phyloP scores from a whole-genome alignment of 2,329 filamentous ascomycete species.

The Beauveria asiatica region DNA sequence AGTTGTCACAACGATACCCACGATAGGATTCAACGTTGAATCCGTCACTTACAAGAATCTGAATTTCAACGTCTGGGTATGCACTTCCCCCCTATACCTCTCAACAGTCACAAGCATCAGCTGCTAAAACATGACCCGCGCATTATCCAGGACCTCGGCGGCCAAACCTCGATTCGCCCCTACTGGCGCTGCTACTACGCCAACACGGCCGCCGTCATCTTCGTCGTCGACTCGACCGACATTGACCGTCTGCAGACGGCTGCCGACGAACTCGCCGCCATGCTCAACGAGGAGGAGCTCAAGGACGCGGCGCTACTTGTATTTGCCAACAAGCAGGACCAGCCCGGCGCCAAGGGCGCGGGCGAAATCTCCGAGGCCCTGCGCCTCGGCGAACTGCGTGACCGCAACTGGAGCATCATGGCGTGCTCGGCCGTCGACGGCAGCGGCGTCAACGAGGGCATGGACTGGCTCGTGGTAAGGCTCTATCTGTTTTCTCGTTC shows the following conservation, averaged over 20 bases:
- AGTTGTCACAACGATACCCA: conserved; percentile 97
- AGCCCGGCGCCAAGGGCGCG: conserved; percentile 91
- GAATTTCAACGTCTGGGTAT: conserved; percentile 97
- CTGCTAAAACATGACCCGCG: no score
- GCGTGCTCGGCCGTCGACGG: conserved; percentile 95
- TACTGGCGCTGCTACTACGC: conserved; percentile 99
- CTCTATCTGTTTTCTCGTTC: background rate
- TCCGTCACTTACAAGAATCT: conserved; percentile 97
- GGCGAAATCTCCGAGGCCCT: conserved; percentile 94
- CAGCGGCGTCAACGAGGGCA: conserved; percentile 88
- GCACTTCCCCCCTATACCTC: conserved; percentile 20
- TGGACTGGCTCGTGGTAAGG: conserved; percentile 95
- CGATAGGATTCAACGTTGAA: conserved; percentile 98
- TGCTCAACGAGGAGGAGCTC: conserved; percentile 95
- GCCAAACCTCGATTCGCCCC: conserved; percentile 95
- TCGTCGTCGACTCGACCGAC: conserved; percentile 97
- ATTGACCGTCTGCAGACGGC: conserved; percentile 91
- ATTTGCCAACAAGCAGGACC: conserved; percentile 98
- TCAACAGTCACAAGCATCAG: background rate
- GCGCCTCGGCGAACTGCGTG: conserved; percentile 80
- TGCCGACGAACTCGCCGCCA: conserved; percentile 83
- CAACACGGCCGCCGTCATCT: conserved; percentile 96
- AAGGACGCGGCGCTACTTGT: conserved; percentile 87
- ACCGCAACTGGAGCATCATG: conserved; percentile 98
- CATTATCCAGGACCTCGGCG: conserved; percentile 66